Base-by-base conservation (phyloP, 257 asterid genomes). In the Ilex asprella region DNA sequence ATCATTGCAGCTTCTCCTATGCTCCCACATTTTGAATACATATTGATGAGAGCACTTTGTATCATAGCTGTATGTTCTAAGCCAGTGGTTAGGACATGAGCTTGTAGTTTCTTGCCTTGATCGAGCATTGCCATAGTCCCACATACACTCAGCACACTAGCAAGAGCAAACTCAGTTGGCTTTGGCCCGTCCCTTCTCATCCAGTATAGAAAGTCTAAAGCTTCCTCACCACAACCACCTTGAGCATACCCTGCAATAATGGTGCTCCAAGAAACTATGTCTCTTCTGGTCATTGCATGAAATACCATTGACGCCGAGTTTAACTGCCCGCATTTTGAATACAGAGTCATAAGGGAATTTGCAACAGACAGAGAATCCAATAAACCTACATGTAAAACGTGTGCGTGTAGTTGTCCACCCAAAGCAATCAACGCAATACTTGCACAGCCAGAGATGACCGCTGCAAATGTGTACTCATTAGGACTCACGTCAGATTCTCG, bases 11-110 rank as follows among this genome's bases (percentile, higher is more conserved):
- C 97, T 61, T 86, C 95, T 54, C 52, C 71, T 59, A 91, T 72
- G 72, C 82, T 86, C 59, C 97, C 97, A 51, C 95, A 88, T 80
- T 91, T 91, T 14, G 95, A 75, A 59, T 91, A 88, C 98, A 91
- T 86, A 66, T 74, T 83, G 62, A 91, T 85, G 51, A 86, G 62
- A 66, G 86, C 71, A 70, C 95, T 88, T 64, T 67, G 60, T 52
- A 76, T 59, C 84, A 77, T 70, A 56, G 86, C 72, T 21, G 74
- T 81, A 43, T 78, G 76, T 67, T 84, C 93, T 68, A 91, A 78
- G 53, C 95, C 93, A 56, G 77, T 76, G 5, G 55, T 81, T 53
- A 86, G 68, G 16, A 88, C 91, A 73, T 79, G 80, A 53, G 93
- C 86, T 64, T 88, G 98, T 64, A 91, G 78, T 67, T 86, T 95